These are phyloP conservation scores for Aspergillus ibericus DNA, from an alignment of 2,329 filamentous ascomycete genomes.

Conservation along the genomic window DNA sequence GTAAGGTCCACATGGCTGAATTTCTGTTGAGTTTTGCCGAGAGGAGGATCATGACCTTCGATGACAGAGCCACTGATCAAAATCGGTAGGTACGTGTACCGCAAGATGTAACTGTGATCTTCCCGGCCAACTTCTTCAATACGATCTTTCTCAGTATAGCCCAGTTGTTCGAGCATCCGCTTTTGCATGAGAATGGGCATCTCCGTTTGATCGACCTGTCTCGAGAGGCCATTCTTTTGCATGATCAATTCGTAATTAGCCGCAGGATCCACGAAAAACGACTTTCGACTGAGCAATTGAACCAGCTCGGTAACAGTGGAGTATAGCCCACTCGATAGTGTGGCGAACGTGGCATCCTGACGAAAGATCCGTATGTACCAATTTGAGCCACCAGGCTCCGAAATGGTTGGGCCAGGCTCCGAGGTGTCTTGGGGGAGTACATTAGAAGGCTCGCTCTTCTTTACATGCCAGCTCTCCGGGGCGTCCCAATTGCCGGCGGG, in stretches of 20 bases:
- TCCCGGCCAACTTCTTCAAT: slow-evolving; percentile 93
- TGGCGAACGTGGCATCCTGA: slow-evolving; percentile 90
- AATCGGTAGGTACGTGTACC: slow-evolving; percentile 90
- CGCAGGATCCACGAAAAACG: slow-evolving; percentile 82
- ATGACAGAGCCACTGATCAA: slow-evolving; percentile 79
- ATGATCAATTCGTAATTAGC: slow-evolving; percentile 96
- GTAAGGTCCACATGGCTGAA: slow-evolving; percentile 92
- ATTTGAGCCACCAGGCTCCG: slow-evolving; percentile 71
- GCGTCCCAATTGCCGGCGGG: slow-evolving; percentile 76
- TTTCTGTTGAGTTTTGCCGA: slow-evolving; percentile 75
- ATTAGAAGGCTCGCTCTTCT: slow-evolving; percentile 51
- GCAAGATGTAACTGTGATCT: slow-evolving; percentile 94
- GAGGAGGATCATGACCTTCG: slow-evolving; percentile 69
- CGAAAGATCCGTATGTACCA: slow-evolving; percentile 97
- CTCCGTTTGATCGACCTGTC: slow-evolving; percentile 75
- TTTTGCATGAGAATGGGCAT: slow-evolving; percentile 90
- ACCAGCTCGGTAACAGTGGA: slow-evolving; percentile 85
- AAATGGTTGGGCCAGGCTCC: slow-evolving; percentile 66
- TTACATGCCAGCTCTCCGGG: slow-evolving; percentile 95
- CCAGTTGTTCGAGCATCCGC: slow-evolving; percentile 82
- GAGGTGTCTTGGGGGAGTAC: slow-evolving; percentile 55
- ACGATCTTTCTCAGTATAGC: slow-evolving; percentile 81
- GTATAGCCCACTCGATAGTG: slow-evolving; percentile 79
- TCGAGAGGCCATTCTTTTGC: slow-evolving; percentile 85
- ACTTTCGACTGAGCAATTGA: slow-evolving; percentile 89